Base-by-base conservation (phyloP, 164 flowering plant genomes). In the Chimonanthus praecox region DNA sequence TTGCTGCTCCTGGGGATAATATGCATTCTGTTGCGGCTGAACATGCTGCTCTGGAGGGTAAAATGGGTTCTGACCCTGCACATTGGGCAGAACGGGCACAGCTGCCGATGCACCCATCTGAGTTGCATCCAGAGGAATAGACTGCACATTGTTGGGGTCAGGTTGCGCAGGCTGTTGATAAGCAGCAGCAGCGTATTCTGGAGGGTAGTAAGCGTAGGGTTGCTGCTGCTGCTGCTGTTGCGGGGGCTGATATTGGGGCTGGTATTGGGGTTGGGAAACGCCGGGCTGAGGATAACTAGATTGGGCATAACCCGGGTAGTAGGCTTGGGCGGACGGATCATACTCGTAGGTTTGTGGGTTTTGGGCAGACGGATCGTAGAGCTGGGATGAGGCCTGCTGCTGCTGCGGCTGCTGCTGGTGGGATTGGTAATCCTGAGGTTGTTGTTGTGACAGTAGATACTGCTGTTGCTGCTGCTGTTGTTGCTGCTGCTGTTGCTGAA, bases 311-410 rank as follows among this genome's bases (percentile, higher is more conserved):
- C 75, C 18, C 44, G 72, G 81, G 20, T 79, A 48, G 70, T 75
- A 78, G 5, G 75, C 45, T 68, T 68, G 70, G 6, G 48, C 16
- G 60, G 60, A 54, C 11, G 60, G 60, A 54, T 54, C 60, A 54
- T 54, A 54, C 15, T n/a, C 60, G 16, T 54, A 54, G 16, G 60
- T 11, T 54, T 54, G 60, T 0, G 60, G 33, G 33, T 33, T 13
- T 20, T 80, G 85, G 47, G 33, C 1, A 33, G 83, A 71, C 2
- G 79, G 82, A 68, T 79, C 85, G 64, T 79, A 77, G 13, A 71
- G 16, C 62, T 76, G 81, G 18, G 80, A 65, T 47, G 80, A 65
- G 5, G 69, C 76, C n/a, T 80, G 78, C 0, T 51, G 69, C 4
- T 72, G 74, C 58, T 77, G 71, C 47, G 79, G 81, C 7, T n/a